phyloP scores from a whole-genome alignment of 352 stramenopile species.

The Aphanomyces euteiches region DNA sequence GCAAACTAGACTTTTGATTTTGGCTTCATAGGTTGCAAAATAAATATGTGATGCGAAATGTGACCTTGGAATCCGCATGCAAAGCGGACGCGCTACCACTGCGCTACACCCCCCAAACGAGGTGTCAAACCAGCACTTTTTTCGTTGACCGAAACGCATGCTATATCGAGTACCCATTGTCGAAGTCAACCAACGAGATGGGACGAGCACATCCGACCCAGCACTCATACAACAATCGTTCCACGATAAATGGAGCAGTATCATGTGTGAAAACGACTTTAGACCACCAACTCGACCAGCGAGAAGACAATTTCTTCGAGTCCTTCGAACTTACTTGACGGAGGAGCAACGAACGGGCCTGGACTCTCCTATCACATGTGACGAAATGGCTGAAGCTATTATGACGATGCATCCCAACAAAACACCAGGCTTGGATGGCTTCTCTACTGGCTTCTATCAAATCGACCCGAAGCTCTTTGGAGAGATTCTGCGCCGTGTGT shows the following conservation, averaged over 20 bases:
- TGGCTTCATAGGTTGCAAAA: too few relatives aligned
- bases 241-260: too few relatives aligned
- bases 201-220: not conserved
- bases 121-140: not conserved
- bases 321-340: not conserved
- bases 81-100: conserved; percentile 2
- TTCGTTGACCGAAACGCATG: not conserved
- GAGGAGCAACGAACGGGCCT: not conserved
- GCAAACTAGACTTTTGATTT: too few relatives aligned
- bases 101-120: not conserved
- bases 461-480: not conserved
- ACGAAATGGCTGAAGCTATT: not conserved
- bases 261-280: too few relatives aligned
- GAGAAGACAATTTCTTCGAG: not conserved
- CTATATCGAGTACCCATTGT: not conserved
- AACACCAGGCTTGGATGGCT: not conserved
- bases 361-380: not conserved
- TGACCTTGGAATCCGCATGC: not conserved
- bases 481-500: not conserved
- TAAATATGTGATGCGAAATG: too few relatives aligned
- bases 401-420: not conserved
- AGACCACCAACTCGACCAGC: too few relatives aligned
- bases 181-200: not conserved
- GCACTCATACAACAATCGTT: too few relatives aligned
- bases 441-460: not conserved